Conservation (phyloP, 108 stramenopile genomes). For the Seminavis robusta region DNA sequence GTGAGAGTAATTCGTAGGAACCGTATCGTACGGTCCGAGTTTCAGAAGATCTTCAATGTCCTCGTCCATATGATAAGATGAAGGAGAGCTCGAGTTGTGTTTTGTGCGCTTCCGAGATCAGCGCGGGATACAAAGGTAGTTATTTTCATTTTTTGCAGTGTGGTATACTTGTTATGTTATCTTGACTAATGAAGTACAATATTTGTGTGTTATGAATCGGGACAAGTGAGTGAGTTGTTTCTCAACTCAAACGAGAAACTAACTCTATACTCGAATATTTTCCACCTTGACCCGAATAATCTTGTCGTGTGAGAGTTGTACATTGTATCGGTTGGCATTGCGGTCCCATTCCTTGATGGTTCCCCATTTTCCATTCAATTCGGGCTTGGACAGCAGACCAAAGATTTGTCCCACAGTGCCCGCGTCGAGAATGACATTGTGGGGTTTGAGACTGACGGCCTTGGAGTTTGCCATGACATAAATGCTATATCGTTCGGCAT, state of each 20-base stretch:
- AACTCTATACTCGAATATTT: constrained; percentile 67
- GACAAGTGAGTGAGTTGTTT: too few relatives aligned
- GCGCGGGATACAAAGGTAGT: too few relatives aligned
- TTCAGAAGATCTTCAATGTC: too few relatives aligned
- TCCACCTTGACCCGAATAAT: constrained; percentile 79
- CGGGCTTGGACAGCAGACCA: constrained; percentile 70
- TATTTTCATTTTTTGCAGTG: neutral
- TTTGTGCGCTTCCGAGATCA: too few relatives aligned
- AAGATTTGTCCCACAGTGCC: constrained; percentile 68
- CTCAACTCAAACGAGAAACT: neutral
- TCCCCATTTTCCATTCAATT: constrained; percentile 85
- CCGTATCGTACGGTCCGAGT: too few relatives aligned
- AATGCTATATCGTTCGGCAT: constrained; percentile 76
- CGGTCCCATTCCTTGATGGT: constrained; percentile 76
- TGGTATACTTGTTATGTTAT: too few relatives aligned
- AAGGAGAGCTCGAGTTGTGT: too few relatives aligned
- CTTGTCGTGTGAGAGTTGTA: constrained; percentile 72
- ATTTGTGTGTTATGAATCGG: neutral
- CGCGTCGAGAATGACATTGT: constrained; percentile 71
- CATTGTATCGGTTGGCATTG: constrained; percentile 74
- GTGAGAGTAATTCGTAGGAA: too few relatives aligned
- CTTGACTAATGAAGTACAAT: too few relatives aligned
- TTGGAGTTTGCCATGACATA: constrained; percentile 63
- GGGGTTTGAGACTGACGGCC: constrained; percentile 68
- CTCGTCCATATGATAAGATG: too few relatives aligned